Evolutionary conservation across 768 basidiomycete genomes (phyloP).

Genomic region (Mrakia frigida): DNA sequence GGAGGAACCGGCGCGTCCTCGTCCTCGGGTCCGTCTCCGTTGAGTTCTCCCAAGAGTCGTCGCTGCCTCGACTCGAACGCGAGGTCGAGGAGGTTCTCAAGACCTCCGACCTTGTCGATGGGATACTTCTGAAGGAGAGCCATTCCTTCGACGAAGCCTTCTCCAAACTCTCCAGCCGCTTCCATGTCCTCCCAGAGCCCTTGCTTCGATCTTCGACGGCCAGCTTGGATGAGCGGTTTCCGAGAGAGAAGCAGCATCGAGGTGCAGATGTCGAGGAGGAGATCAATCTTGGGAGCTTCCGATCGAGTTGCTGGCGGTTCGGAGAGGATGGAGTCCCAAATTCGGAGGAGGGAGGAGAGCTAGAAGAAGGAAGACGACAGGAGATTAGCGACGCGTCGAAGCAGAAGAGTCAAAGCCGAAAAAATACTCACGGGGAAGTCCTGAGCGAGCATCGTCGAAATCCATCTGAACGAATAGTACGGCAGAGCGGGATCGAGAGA

Average conservation of each 20-base stretch:
- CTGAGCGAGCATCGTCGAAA: conserved; percentile 35
- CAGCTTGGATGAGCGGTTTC: conserved; percentile 8
- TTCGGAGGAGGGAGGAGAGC: conserved; percentile 33
- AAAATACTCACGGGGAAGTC: conserved; percentile 30
- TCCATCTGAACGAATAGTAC: conserved; percentile 40
- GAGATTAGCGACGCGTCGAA: neutral
- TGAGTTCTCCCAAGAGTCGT: conserved; percentile 27
- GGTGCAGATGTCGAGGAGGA: conserved; percentile 39
- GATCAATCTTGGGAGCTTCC: conserved; percentile 37
- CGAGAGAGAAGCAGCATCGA: conserved; percentile 38
- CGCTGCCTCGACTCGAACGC: conserved; percentile 32
- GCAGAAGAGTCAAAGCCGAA: fast-evolving
- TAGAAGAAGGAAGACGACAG: neutral
- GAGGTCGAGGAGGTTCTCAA: conserved; percentile 22
- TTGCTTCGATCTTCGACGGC: conserved; percentile 14
- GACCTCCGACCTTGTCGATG: conserved; percentile 34
- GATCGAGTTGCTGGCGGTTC: conserved; percentile 31
- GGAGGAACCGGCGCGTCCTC: neutral
- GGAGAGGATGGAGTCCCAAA: conserved; percentile 41
- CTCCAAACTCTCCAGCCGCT: conserved; percentile 32
- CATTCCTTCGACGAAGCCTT: conserved; percentile 35
- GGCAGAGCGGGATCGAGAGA: conserved; percentile 37
- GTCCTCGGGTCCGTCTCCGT: conserved; percentile 32
- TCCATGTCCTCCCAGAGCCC: conserved; percentile 38
- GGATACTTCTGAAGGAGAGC: conserved; percentile 38